Evolutionary conservation across 2,329 filamentous ascomycete species (phyloP), one percentile per base, ranked within the genome.

Genomic region (Coniochaeta ligniaria): DNA sequence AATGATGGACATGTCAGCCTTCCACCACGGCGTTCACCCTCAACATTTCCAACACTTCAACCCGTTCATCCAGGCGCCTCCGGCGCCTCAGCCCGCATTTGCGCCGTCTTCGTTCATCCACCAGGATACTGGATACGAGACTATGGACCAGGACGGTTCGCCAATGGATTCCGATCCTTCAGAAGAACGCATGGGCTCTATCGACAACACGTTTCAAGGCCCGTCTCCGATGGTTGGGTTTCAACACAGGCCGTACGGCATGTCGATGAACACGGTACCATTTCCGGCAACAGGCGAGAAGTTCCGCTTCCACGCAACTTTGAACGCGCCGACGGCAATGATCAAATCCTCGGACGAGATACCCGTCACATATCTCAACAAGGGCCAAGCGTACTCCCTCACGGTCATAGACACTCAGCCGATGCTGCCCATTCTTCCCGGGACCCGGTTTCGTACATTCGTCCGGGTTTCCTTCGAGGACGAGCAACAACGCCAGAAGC

Each of bases 401-500:
- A 90, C 90, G 2, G 83, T 99, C 31, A 80, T 90, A 55, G 95
- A 99, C 70, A 95, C 90, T 0, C 79, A 81, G 6, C 84, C 89
- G 1, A 78, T 82, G 1, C 75, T 87, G 5, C 81, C 84, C 2
- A 76, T 83, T 36, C 73, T 78, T 0, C 82, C 82, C 5, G 87
- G 86, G 9, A 79, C 88, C 16, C 89, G 84, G 65, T 97, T 97
- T 71, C 86, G 95, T 60, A 98, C 94, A 0, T 96, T 89, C 71
- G 85, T 99, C 55, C 89, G 95, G n/a, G 88, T 99, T 55, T 97
- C 94, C 0, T 99, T 98, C 69, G 94, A 99, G 72, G 95, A 99
- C 64, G 92, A 97, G 63, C 89, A 96, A 71, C 95, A 98, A 73
- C 84, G 94, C 63, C 86, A 88, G 68, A 91, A 91, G 66, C 93